These are phyloP conservation scores for Venturiaceae sp. DNA, from an alignment of 2,329 filamentous ascomycete species.

Conservation along the genomic window DNA sequence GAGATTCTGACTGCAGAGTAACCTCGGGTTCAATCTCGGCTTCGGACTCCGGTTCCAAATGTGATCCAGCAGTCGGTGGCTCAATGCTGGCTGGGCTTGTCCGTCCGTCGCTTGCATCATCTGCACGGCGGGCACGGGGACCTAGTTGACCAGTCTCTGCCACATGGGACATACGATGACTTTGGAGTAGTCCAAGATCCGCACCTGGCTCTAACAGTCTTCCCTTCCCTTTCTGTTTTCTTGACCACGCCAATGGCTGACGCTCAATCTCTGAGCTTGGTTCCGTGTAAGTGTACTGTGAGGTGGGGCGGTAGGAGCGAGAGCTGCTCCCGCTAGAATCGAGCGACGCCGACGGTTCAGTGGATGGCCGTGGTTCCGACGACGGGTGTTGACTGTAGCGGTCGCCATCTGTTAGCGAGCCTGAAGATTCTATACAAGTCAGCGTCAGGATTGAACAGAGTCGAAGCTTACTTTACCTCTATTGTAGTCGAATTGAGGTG, in stretches of 20 bases:
- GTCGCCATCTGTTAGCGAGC: neutral
- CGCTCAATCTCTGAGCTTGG: neutral
- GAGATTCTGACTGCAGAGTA: neutral
- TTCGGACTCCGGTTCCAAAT: neutral
- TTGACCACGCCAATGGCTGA: neutral
- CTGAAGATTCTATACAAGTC: neutral
- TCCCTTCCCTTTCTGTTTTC: constrained; percentile 10
- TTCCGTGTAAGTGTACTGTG: neutral
- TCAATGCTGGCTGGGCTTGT: neutral
- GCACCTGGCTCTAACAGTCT: constrained; percentile 16
- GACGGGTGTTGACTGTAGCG: neutral
- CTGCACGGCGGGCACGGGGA: constrained; percentile 24
- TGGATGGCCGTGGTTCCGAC: neutral
- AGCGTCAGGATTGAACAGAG: neutral
- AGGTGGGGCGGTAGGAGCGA: neutral
- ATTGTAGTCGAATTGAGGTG: neutral
- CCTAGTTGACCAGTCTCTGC: constrained; percentile 40
- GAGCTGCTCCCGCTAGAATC: neutral
- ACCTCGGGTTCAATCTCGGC: neutral
- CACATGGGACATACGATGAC: constrained; percentile 38
- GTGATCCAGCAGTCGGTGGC: neutral
- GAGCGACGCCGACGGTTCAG: constrained; percentile 1
- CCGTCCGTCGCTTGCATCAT: neutral
- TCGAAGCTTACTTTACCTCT: neutral
- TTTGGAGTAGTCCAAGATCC: constrained; percentile 31